A percentile compares a stretch with the other conserved stretches of the same genome.
These are phyloP conservation scores for Pythium aphanidermatum DNA, from an alignment of 352 stramenopile species.

Conservation along the genomic window DNA sequence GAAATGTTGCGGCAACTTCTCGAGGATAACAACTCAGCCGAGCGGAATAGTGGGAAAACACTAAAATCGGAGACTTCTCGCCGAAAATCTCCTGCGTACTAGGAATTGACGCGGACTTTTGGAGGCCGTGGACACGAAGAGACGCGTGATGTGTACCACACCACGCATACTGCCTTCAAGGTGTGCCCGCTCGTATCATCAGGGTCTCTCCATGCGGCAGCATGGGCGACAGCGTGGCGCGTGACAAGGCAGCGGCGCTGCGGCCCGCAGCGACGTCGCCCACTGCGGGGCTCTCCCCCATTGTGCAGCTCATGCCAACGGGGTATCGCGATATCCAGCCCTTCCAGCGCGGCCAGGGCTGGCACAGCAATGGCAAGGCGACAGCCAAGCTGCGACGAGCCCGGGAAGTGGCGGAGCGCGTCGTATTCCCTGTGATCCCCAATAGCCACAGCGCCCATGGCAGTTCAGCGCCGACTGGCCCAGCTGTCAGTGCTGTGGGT, in stretches of 20 bases:
- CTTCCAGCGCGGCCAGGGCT: conserved; percentile 58
- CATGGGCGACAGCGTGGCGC: no score
- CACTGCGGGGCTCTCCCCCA: conserved; percentile 36
- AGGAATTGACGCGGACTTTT: no score
- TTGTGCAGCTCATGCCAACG: conserved; percentile 49
- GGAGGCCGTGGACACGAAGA: no score
- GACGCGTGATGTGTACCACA: no score
- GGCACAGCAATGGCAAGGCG: conserved; percentile 49
- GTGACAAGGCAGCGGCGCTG: conserved; percentile 19
- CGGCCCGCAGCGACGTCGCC: conserved; percentile 8
- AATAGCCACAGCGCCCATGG: not conserved
- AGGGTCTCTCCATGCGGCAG: no score
- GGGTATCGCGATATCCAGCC: conserved; percentile 67
- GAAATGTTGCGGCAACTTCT: no score
- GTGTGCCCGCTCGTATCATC: no score
- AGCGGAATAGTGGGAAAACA: no score
- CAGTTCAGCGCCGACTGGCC: not conserved
- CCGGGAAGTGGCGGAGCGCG: conserved; percentile 20
- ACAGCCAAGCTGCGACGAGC: conserved; percentile 19
- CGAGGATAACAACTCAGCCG: no score
- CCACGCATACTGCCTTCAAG: no score
- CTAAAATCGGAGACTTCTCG: no score
- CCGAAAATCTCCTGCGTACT: no score
- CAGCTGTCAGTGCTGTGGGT: conserved; percentile 13
- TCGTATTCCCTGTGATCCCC: conserved; percentile 44